Percentiles rank a stretch among this genome's conserved stretches.
phyloP scores from a whole-genome alignment of 2,329 filamentous ascomycete genomes.

The Didymella sp. region DNA sequence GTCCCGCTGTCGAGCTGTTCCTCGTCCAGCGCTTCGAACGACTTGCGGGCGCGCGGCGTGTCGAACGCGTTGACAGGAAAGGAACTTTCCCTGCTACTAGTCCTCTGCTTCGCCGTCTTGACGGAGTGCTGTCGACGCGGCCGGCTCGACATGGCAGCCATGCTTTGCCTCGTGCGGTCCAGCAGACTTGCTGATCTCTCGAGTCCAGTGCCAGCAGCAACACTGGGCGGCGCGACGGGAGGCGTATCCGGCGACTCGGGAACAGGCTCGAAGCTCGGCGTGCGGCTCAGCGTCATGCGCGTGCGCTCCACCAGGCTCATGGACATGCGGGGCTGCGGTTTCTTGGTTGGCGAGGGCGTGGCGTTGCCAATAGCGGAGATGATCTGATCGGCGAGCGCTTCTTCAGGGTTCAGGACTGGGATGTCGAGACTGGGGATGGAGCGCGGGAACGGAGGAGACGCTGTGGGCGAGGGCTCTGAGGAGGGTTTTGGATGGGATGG shows the following conservation, averaged over 20 bases:
- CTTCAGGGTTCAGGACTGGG: conserved; percentile 31
- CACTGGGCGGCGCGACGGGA: conserved; percentile 18
- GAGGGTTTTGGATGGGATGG: conserved; percentile 4
- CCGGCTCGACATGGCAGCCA: conserved; percentile 61
- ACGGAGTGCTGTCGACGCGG: not conserved
- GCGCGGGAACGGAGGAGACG: conserved; percentile 27
- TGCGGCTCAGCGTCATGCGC: conserved; percentile 55
- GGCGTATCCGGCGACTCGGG: conserved; percentile 29
- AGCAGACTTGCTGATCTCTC: conserved; percentile 50
- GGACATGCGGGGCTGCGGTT: conserved; percentile 48
- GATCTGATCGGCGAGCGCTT: conserved; percentile 50
- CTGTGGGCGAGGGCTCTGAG: conserved; percentile 9
- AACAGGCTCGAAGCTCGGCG: conserved; percentile 35
- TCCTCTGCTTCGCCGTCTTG: conserved; percentile 25
- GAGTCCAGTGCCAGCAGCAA: conserved; percentile 14
- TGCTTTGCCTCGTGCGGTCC: conserved; percentile 81
- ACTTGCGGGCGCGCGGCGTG: conserved; percentile 54
- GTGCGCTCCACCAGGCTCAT: conserved; percentile 57
- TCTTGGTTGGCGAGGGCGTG: conserved; percentile 52
- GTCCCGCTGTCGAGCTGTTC: conserved; percentile 24
- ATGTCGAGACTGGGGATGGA: conserved; percentile 26
- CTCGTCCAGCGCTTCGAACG: conserved; percentile 33
- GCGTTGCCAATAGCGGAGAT: conserved; percentile 49
- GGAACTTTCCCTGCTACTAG: conserved; percentile 28
- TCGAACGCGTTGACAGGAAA: conserved; percentile 66